Conservation (phyloP, 2,329 filamentous ascomycete genomes). For the Fusarium cicatricum region DNA sequence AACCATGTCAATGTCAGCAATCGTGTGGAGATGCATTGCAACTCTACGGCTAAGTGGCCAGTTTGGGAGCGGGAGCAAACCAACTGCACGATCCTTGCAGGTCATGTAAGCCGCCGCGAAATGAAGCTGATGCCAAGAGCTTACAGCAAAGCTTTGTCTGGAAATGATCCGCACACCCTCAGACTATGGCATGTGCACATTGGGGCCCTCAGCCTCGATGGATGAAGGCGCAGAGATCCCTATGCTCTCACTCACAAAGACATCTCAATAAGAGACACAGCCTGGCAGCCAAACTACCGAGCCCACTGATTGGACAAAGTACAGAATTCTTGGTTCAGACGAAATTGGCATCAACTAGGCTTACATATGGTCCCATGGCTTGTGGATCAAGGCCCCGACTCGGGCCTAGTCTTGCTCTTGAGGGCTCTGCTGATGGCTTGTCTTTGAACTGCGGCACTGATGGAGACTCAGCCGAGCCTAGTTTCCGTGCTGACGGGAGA, state of each 20-base stretch:
- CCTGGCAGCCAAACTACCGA: no score
- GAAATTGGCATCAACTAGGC: no score
- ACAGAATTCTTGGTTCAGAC: no score
- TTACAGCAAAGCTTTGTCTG: not conserved
- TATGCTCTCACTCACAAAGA: no score
- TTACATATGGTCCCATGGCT: no score
- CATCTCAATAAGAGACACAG: no score
- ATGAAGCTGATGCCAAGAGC: slow-evolving; percentile 11
- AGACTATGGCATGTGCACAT: not conserved
- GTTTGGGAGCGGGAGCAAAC: slow-evolving; percentile 1
- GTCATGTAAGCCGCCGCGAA: slow-evolving; percentile 10
- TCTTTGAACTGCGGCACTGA: not conserved
- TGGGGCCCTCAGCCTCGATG: not conserved
- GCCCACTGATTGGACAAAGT: no score
- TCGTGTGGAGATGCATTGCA: not conserved
- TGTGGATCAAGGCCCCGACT: not conserved
- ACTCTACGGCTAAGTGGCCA: not conserved
- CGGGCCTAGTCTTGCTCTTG: no score
- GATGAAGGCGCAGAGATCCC: no score
- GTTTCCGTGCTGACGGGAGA: slow-evolving; percentile 1
- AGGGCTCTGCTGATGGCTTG: not conserved
- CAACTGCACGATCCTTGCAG: not conserved
- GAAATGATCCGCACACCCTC: not conserved
- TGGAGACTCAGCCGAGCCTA: not conserved
- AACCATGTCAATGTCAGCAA: slow-evolving; percentile 8